Evolutionary conservation across 129 eudicot species (phyloP).

Genomic region (Erigeron canadensis): DNA sequence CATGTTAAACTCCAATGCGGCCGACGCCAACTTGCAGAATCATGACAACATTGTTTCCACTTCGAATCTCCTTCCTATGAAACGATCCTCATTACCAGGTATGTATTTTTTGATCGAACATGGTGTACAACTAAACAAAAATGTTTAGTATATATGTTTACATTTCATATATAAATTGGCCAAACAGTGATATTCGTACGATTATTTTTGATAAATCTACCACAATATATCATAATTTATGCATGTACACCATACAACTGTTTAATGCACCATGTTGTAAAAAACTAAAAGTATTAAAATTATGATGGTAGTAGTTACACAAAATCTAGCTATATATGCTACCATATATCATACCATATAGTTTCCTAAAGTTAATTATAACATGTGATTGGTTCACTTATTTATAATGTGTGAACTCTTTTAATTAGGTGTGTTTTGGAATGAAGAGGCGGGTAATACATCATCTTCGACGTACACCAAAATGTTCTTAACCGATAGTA

Average conservation of each 20-base stretch:
- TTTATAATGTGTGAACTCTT: neutral
- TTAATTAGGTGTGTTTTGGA: conserved; percentile 40
- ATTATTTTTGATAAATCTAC: no score
- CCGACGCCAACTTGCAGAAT: conserved; percentile 22
- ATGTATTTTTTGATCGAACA: no score
- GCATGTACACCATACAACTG: no score
- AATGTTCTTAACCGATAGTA: conserved; percentile 42
- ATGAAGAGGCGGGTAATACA: conserved; percentile 34
- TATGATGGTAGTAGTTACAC: no score
- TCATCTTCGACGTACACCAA: conserved; percentile 42
- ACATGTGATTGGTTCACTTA: neutral
- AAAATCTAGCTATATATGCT: no score
- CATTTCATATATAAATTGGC: neutral
- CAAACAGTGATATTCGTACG: no score
- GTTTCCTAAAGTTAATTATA: neutral
- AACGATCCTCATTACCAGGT: conserved; percentile 36
- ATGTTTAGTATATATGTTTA: neutral
- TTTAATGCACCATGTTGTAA: no score
- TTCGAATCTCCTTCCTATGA: conserved; percentile 30
- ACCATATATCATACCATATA: neutral
- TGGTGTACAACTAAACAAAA: neutral
- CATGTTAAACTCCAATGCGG: conserved; percentile 36
- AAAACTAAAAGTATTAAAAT: no score
- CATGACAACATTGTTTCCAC: conserved; percentile 22
- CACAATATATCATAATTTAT: no score